These are phyloP conservation scores for Agrostemma githago DNA, from an alignment of 148 eudicot genomes.

Conservation along the genomic window DNA sequence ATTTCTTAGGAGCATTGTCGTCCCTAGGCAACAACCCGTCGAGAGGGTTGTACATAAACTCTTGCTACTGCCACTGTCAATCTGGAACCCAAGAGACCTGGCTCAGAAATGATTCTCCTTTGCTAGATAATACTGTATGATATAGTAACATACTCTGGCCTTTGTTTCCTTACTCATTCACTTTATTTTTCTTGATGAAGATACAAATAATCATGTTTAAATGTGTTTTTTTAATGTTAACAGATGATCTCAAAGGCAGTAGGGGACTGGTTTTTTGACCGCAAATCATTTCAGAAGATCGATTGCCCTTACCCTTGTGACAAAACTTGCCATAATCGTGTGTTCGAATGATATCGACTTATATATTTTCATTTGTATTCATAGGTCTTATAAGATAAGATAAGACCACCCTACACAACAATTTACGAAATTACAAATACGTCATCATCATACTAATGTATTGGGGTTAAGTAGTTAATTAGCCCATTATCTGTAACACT, in stretches of 20 bases:
- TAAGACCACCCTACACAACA: background rate
- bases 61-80: slow-evolving; percentile 90
- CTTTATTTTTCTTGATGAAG: background rate
- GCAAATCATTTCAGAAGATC: slow-evolving; percentile 68
- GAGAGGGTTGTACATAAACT: slow-evolving; percentile 65
- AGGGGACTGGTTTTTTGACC: slow-evolving; percentile 78
- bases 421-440: background rate
- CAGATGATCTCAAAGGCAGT: slow-evolving; percentile 87
- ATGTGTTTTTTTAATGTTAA: background rate
- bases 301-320: slow-evolving; percentile 96
- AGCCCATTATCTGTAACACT: background rate
- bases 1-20: slow-evolving; percentile 57
- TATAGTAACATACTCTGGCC: background rate
- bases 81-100: slow-evolving; percentile 83
- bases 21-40: slow-evolving; percentile 44
- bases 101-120: slow-evolving; percentile 65
- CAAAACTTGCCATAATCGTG: slow-evolving; percentile 72
- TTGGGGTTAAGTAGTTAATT: background rate
- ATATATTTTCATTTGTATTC: background rate
- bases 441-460: background rate
- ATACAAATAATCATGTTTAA: background rate
- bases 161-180: background rate
- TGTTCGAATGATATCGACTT: slow-evolving; percentile 32
- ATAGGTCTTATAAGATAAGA: background rate
- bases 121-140: slow-evolving; percentile 47